phyloP scores from a whole-genome alignment of 2,329 filamentous ascomycete genomes.

The Colletotrichum lini region DNA sequence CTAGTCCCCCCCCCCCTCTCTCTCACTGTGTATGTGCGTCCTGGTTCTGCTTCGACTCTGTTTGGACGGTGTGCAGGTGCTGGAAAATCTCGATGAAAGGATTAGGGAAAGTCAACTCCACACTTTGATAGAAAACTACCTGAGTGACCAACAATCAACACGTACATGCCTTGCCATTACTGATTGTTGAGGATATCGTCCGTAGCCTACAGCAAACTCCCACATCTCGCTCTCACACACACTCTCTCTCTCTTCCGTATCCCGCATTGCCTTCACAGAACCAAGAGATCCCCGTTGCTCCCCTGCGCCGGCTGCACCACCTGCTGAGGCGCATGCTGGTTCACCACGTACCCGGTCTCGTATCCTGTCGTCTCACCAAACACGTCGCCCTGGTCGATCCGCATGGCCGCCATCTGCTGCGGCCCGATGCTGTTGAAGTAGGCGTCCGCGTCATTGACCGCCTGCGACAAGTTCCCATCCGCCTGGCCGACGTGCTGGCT shows the following conservation, averaged over 20 bases:
- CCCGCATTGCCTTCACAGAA: slow-evolving; percentile 64
- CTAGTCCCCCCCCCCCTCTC: too few species aligned
- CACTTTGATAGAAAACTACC: too few species aligned
- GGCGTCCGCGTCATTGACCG: slow-evolving; percentile 87
- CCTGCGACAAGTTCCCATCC: slow-evolving; percentile 72
- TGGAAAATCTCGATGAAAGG: not conserved
- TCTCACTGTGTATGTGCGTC: not conserved
- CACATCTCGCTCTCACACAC: slow-evolving; percentile 1
- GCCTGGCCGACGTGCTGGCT: slow-evolving; percentile 47
- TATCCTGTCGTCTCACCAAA: slow-evolving; percentile 72
- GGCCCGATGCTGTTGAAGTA: slow-evolving; percentile 88
- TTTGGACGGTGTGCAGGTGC: too few species aligned
- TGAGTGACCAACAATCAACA: not conserved
- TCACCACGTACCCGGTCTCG: slow-evolving; percentile 78
- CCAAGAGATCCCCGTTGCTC: slow-evolving; percentile 80
- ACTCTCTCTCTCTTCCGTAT: not conserved
- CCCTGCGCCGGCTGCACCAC: slow-evolving; percentile 79
- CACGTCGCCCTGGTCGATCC: slow-evolving; percentile 75
- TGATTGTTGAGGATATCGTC: slow-evolving; percentile 26
- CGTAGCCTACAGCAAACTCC: slow-evolving; percentile 32
- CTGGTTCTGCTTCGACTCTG: not conserved
- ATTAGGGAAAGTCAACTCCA: not conserved
- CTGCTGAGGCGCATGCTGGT: slow-evolving; percentile 84
- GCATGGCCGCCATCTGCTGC: slow-evolving; percentile 81
- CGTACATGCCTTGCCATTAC: slow-evolving; percentile 18